Base-by-base conservation (phyloP, 345 rosid species). In the Raphanus sativus region DNA sequence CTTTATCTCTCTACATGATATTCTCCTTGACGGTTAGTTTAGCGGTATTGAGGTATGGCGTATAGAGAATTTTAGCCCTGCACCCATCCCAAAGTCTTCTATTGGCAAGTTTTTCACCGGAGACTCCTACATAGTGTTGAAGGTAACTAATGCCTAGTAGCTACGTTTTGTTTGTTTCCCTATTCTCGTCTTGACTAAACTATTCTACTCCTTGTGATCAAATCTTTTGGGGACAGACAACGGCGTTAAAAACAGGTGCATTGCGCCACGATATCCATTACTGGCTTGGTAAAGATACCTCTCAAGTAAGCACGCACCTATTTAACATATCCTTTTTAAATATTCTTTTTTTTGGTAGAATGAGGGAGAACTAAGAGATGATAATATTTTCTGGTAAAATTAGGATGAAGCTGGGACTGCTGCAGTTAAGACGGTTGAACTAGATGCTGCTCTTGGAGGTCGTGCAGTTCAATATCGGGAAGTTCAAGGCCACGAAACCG, bases 391-490 rank as follows among this genome's bases (percentile, higher is more conserved):
- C 0, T 4, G 11, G 42, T 36, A 8, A 59, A 48, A 65, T 69
- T 83, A 94, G 99, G 98, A 95, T 76, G 98, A 95, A 87, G 91
- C 97, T 38, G 98, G 99, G 71, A 82, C 88, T 64, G 98, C 99
- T 70, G 97, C 97, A 68, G 83, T 89, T 78, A 95, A 95, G 84
- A 95, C 98, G 48, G 94, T 95, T 80, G 99, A 95, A 83, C 81
- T 95, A 55, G 99, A 95, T 88, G 99, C 99, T 56, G 94, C 96
- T 68, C 97, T 95, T 42, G 99, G 99, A 80, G 99, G 99, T 50
- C 98, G 96, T 80, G 99, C 98, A 32, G 98, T 95, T 72, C 99
- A 95, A 77, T 95, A 93, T 84, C 92, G 99, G 80, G 99, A 95
- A 89, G 88, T 85, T 52, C 99, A 95, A 83, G 94, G 98, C 59